A percentile compares a stretch with the other conserved stretches of the same genome.
Evolutionary conservation across 2,329 filamentous ascomycete species (phyloP).

Genomic region (Byssochlamys sp.): DNA sequence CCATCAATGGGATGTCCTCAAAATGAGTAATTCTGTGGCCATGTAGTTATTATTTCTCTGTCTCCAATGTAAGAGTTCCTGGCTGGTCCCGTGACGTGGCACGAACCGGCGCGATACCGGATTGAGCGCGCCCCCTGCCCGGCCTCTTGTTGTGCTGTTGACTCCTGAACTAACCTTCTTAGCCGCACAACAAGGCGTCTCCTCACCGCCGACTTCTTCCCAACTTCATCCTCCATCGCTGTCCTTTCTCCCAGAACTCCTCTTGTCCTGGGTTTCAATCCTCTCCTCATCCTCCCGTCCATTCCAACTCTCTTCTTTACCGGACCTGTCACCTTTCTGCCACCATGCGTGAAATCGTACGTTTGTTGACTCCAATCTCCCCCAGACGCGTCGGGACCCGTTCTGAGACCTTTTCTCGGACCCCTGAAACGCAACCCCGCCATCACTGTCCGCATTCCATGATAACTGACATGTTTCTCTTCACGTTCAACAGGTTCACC

Average conservation of each 20-base stretch:
- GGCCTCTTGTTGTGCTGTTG: constrained; percentile 11
- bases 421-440: constrained; percentile 23
- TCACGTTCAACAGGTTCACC: constrained; percentile 70
- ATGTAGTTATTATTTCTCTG: no score
- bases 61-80: neutral
- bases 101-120: neutral
- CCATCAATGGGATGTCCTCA: no score
- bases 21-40: neutral
- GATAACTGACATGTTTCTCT: constrained; percentile 28
- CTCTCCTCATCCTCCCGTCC: constrained; percentile 8
- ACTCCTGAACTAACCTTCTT: constrained; percentile 9
- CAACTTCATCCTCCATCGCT: constrained; percentile 6
- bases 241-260: constrained; percentile 1
- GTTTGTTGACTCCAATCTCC: constrained; percentile 26
- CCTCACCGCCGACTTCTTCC: constrained; percentile 1
- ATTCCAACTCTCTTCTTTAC: constrained; percentile 7
- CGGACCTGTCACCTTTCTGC: constrained; percentile 16
- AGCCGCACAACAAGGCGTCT: constrained; percentile 16
- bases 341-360: constrained; percentile 68
- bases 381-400: constrained; percentile 25
- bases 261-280: constrained; percentile 3
- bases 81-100: constrained; percentile 16
- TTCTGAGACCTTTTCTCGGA: constrained; percentile 13
- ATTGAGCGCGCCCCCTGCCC: neutral
- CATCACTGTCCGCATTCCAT: constrained; percentile 18